Evolutionary conservation across 2,329 filamentous ascomycete genomes (phyloP), one percentile per base, ranked within the genome.

Genomic region (Colletotrichum horii): DNA sequence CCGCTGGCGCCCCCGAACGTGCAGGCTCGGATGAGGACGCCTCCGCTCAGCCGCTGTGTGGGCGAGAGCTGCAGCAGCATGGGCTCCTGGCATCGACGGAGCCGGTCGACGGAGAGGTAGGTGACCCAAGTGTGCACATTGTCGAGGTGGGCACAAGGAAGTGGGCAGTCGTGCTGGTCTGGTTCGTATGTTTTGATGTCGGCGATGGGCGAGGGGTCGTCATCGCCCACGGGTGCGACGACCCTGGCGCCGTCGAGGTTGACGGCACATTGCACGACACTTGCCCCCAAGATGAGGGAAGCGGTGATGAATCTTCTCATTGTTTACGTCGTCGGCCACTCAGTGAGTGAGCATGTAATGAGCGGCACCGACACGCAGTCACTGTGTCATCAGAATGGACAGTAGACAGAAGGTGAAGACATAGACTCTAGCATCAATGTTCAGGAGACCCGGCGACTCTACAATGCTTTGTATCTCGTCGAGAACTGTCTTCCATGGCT

Each of bases 101-200:
- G 77, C 22, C 79, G 78, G 6, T 77, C 66, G 61, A 78, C 70
- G 8, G 78, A 78, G 15, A 78, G 60, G 60, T 80, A 80, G 24
- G 76, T 43, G 43, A 71, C 79, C 79, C 77, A 81, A 12, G 58
- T 79, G 60, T 81, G 76, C 4, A 70, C 58, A 58, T 80, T 80
- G 6, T 22, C 48, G 4, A 22, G 22, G n/a, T 55, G n/a, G 11
- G 48, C 48, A 15, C 22, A 55, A 12, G 22, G 48, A 7, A 55
- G 22, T 24, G 48, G 48, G 48, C 48, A 55, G 22, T 55, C 48
- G 11, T 55, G 48, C 11, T 26, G 48, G 22, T 55, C 48, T 12
- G 48, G 48, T 9, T 22, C 22, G 6, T 55, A 55, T 14, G 48
- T 24, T 11, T 22, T 22, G 22, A 15, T 55, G 48, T 55, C 48